A percentile compares a stretch with the other conserved stretches of the same genome.
Evolutionary conservation across 345 rosid species (phyloP).

Genomic region (Populus pruinosa): DNA sequence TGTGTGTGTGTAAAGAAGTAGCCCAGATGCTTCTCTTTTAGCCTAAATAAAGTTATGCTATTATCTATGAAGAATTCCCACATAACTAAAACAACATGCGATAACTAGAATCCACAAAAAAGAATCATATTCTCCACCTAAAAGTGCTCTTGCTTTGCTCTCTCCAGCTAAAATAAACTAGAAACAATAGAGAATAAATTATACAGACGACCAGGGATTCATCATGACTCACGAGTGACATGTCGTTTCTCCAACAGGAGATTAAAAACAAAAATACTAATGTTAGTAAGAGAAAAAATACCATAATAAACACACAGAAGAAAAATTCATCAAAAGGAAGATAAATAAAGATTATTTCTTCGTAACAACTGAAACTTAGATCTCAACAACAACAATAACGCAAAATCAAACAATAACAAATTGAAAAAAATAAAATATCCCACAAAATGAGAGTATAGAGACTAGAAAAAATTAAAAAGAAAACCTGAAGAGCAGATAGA

Average conservation of each 20-base stretch:
- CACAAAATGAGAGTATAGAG: not conserved
- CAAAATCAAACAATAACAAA: not conserved
- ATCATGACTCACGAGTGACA: not conserved
- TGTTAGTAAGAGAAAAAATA: not conserved
- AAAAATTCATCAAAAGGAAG: too few species aligned
- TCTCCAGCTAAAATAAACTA: not conserved
- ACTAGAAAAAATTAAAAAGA: not conserved
- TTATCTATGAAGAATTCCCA: not conserved
- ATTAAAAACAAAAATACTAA: not conserved
- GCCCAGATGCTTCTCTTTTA: too few species aligned
- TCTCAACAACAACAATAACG: not conserved
- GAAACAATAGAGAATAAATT: not conserved
- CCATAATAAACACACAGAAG: not conserved
- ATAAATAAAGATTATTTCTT: not conserved
- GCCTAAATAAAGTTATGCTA: not conserved
- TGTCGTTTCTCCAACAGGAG: not conserved
- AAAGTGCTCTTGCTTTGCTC: constrained; percentile 10
- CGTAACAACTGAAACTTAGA: not conserved
- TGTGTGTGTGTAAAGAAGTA: too few species aligned
- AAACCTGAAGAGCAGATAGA: constrained; percentile 57
- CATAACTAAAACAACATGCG: not conserved
- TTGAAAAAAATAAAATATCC: not conserved
- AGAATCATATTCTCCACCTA: not conserved
- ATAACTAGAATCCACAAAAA: not conserved
- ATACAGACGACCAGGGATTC: not conserved